phyloP scores from a whole-genome alignment of 176 grass and related monocot species.

The Ananas comosus region DNA sequence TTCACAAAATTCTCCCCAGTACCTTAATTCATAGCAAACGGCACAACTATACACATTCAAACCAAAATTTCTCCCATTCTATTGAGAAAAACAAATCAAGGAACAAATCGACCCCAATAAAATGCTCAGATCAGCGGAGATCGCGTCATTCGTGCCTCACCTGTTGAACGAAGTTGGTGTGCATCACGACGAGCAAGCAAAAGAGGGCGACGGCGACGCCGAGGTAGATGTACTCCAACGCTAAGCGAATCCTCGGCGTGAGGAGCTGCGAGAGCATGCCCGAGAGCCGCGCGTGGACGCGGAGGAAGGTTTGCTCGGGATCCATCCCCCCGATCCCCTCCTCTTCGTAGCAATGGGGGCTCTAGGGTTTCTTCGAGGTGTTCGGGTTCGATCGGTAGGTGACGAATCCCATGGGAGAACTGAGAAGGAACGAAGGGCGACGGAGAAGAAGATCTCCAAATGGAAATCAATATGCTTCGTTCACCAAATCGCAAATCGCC shows the following conservation, averaged over 20 bases:
- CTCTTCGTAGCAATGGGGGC: neutral
- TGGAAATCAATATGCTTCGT: too few species aligned
- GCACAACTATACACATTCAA: neutral
- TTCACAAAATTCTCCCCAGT: neutral
- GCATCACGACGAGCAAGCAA: slow-evolving; percentile 91
- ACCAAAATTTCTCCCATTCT: neutral
- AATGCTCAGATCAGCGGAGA: neutral
- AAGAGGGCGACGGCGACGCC: slow-evolving; percentile 76
- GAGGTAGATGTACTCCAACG: slow-evolving; percentile 83
- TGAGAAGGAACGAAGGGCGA: too few species aligned
- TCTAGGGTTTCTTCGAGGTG: neutral
- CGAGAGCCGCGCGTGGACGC: slow-evolving; percentile 86
- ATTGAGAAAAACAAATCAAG: slow-evolving; percentile 3
- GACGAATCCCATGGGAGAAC: neutral
- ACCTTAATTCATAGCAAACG: neutral
- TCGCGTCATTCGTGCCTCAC: slow-evolving; percentile 21
- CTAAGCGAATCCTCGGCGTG: slow-evolving; percentile 82
- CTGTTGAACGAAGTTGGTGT: slow-evolving; percentile 99
- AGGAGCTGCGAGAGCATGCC: slow-evolving; percentile 98
- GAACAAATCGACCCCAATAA: neutral
- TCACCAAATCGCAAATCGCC: too few species aligned
- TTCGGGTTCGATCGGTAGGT: neutral
- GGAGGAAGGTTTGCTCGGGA: slow-evolving; percentile 96
- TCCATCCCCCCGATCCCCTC: slow-evolving; percentile 41
- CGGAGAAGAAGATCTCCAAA: too few species aligned